Conservation (phyloP, 495 filamentous ascomycete species). For the Penicillium alfredii region DNA sequence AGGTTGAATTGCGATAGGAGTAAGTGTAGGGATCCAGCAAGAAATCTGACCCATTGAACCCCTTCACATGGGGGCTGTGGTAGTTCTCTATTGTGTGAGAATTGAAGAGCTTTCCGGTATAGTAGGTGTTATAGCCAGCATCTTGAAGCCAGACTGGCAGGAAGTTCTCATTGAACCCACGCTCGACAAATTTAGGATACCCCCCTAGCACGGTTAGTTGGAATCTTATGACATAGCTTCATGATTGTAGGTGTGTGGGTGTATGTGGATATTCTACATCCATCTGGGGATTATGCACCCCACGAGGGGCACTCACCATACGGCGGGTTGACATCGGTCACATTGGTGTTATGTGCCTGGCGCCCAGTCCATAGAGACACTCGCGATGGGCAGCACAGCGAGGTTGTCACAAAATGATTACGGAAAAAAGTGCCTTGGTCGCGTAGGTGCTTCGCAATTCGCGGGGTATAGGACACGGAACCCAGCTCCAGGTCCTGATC, state of each 20-base stretch:
- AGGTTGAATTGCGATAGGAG: conserved; percentile 60
- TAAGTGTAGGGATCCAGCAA: conserved; percentile 69
- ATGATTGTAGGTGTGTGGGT: no score
- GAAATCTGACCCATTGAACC: conserved; percentile 56
- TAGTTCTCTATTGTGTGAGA: conserved; percentile 55
- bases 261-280: no score
- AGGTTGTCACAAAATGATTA: conserved; percentile 57
- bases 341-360: conserved; percentile 68
- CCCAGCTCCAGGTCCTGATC: conserved; percentile 60
- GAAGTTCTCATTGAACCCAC: conserved; percentile 61
- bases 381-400: conserved; percentile 59
- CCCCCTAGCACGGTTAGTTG: conserved; percentile 42
- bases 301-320: no score
- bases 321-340: conserved; percentile 61
- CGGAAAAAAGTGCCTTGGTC: conserved; percentile 50
- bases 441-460: conserved; percentile 45
- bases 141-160: conserved; percentile 65
- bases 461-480: conserved; percentile 53
- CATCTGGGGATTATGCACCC: no score
- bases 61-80: conserved; percentile 50
- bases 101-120: conserved; percentile 70
- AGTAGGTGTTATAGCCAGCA: conserved; percentile 67
- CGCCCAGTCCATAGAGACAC: conserved; percentile 61
- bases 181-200: conserved; percentile 62
- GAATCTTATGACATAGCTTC: neutral